Evolutionary conservation across 2,329 filamentous ascomycete species (phyloP), one percentile per base, ranked within the genome.

Genomic region (Exserohilum rostratum): DNA sequence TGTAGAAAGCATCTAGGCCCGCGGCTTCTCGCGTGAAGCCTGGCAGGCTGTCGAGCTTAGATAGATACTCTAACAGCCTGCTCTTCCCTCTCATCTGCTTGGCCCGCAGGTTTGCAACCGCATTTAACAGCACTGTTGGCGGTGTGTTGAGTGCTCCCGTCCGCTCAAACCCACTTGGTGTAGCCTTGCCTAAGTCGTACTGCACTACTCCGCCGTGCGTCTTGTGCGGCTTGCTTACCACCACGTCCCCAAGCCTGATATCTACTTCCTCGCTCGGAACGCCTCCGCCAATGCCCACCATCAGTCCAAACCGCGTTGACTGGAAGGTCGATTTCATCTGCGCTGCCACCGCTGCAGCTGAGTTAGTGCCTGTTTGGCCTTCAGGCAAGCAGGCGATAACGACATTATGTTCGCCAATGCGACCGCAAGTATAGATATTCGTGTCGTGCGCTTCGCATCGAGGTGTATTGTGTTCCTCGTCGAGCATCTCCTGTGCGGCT

Each of bases 241-340:
- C 48, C 38, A 56, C 53, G 13, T 56, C 53, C 12, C 53, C 53
- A 18, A 56, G 53, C 27, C 44, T 15, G 10, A 59, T 27, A 38
- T 55, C 55, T 38, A 40, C 50, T 31, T 45, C 44, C 33, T 34
- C 39, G 43, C 55, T 58, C 3, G 55, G 53, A 15, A 61, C 60
- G n/a, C 60, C 57, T 33, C 72, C 72, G 1, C 74, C 77, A 38
- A 80, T 74, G 6, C 77, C 77, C 1, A 80, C 76, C 67, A 81
- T 69, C 3, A 81, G 61, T 5, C 68, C 71, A 33, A 79, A 65
- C 25, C 61, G 66, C 18, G 77, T 72, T 3, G 44, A 25, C 30
- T 15, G 45, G 53, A 77, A 77, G 3, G 62, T 66, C 10, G 46
- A 42, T n/a, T 53, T 43, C 58, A 76, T 68, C n/a, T 66, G 45